A percentile compares a stretch with the other conserved stretches of the same genome.
Evolutionary conservation across 306 rosid species (phyloP).

Genomic region (Ceratonia siliqua): DNA sequence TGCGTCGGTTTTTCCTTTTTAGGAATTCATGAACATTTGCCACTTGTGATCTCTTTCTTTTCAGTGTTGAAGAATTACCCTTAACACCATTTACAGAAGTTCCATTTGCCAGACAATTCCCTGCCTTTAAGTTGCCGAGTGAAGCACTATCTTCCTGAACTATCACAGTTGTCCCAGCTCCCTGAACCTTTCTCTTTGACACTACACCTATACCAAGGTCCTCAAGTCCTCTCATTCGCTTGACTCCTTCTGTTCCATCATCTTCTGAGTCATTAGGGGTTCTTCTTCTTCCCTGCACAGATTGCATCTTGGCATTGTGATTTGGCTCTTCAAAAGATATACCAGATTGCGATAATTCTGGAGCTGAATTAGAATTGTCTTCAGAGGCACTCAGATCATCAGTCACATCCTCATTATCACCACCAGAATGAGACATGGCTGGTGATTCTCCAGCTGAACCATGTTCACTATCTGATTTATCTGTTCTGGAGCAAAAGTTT

Average conservation of each 20-base stretch:
- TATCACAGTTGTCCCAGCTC: conserved; percentile 46
- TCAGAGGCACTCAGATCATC: conserved; percentile 51
- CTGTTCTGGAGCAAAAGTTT: conserved; percentile 34
- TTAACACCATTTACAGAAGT: conserved; percentile 49
- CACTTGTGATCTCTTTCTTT: conserved; percentile 66
- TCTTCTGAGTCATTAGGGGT: conserved; percentile 86
- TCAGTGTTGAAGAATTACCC: conserved; percentile 42
- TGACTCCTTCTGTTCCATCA: conserved; percentile 76
- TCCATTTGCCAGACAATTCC: conserved; percentile 52
- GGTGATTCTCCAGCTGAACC: conserved; percentile 52
- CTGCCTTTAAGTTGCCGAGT: conserved; percentile 37
- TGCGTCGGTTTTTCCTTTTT: conserved; percentile 66
- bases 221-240: conserved; percentile 79
- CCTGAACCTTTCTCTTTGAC: conserved; percentile 48
- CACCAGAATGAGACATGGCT: conserved; percentile 42
- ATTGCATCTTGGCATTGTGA: conserved; percentile 54
- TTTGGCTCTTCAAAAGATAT: conserved; percentile 73
- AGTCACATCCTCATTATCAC: conserved; percentile 45
- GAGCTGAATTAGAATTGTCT: conserved; percentile 59
- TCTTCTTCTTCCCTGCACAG: conserved; percentile 61
- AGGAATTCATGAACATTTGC: conserved; percentile 53
- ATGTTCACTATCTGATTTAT: conserved; percentile 42
- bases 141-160: conserved; percentile 53
- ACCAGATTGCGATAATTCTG: conserved; percentile 68
- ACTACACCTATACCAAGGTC: conserved; percentile 63